Percentiles rank a stretch among this genome's conserved stretches.
phyloP scores from a whole-genome alignment of 805 yeast species.

The Saturnispora saitoi region DNA sequence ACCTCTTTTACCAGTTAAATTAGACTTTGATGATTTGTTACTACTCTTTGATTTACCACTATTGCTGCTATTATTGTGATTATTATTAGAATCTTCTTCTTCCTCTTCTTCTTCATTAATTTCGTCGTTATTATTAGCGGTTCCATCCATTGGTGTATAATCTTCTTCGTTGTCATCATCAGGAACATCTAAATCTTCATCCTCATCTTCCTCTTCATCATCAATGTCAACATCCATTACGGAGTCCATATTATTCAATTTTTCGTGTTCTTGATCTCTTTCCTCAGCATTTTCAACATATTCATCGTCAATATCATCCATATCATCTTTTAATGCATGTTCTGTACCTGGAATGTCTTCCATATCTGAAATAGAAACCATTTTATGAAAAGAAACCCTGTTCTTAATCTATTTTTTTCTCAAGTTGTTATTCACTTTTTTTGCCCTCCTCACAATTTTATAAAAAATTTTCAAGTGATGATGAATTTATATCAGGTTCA shows the following conservation, averaged over 20 bases:
- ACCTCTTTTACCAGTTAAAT: slow-evolving; percentile 15
- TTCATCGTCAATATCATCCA: neutral
- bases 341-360: neutral
- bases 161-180: slow-evolving; percentile 14
- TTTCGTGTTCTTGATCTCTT: neutral
- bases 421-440: neutral
- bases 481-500: neutral
- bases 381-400: slow-evolving; percentile 1
- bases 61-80: neutral
- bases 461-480: neutral
- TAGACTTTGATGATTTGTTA: neutral
- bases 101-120: neutral
- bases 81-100: neutral
- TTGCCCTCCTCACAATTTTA: neutral
- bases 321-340: neutral
- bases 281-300: neutral
- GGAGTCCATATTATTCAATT: slow-evolving; percentile 8
- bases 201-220: slow-evolving; percentile 16
- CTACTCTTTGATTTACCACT: neutral
- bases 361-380: neutral
- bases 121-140: slow-evolving; percentile 9
- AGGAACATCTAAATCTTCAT: slow-evolving; percentile 18
- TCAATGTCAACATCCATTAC: slow-evolving; percentile 10
- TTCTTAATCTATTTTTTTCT: neutral
- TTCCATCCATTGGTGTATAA: slow-evolving; percentile 22